These are phyloP conservation scores for Plenodomus lindquistii DNA, from an alignment of 2,329 filamentous ascomycete genomes.

Conservation along the genomic window DNA sequence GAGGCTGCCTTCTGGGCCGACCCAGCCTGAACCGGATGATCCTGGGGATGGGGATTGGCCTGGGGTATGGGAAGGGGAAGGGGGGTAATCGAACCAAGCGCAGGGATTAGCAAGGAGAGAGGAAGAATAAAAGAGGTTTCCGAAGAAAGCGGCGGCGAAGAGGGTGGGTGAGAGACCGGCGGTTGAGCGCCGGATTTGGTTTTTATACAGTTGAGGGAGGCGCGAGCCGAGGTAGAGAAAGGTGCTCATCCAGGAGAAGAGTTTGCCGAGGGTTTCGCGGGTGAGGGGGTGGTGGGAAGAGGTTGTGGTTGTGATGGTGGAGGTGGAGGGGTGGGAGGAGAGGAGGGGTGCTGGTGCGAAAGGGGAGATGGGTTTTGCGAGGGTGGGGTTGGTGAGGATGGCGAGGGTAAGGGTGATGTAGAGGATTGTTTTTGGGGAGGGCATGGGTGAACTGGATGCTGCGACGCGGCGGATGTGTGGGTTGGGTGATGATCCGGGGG, in stretches of 20 bases:
- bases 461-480: slow-evolving; percentile 38
- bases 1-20: slow-evolving; percentile 58
- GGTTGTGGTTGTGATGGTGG: slow-evolving; percentile 16
- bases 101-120: slow-evolving; percentile 67
- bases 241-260: slow-evolving; percentile 51
- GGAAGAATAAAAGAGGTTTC: slow-evolving; percentile 68
- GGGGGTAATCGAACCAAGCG: slow-evolving; percentile 61
- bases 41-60: too few species aligned
- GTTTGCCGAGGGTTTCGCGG: slow-evolving; percentile 44
- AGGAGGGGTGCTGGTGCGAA: slow-evolving; percentile 24
- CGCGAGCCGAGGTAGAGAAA: slow-evolving; percentile 46
- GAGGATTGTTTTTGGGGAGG: slow-evolving; percentile 51
- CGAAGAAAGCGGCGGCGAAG: slow-evolving; percentile 68
- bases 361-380: slow-evolving; percentile 31
- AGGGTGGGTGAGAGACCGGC: slow-evolving; percentile 65
- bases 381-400: slow-evolving; percentile 45
- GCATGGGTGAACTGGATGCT: slow-evolving; percentile 48
- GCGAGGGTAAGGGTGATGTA: slow-evolving; percentile 53
- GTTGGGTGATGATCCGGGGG: slow-evolving; percentile 25
- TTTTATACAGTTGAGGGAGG: slow-evolving; percentile 67
- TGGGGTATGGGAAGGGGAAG: too few species aligned
- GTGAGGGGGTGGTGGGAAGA: slow-evolving; percentile 13
- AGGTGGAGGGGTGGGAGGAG: slow-evolving; percentile 10
- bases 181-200: slow-evolving; percentile 65
- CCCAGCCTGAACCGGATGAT: slow-evolving; percentile 68